Evolutionary conservation across 2,329 filamentous ascomycete genomes (phyloP), one percentile per base, ranked within the genome.

Genomic region (Cercospora brassicicola): DNA sequence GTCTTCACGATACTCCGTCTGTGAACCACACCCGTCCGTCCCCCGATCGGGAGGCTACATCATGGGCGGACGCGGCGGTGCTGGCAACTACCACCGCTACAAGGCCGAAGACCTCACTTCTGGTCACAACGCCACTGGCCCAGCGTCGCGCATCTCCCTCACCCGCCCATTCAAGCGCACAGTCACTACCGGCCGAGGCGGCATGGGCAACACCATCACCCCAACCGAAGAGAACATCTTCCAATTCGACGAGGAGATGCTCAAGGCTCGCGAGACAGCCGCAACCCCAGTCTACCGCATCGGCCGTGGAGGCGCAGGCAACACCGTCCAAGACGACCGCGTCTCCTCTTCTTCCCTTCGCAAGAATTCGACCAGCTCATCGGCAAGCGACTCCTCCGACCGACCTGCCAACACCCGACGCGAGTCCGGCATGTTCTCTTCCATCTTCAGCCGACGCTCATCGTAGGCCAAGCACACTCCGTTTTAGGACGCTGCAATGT

Each of bases 201-300:
- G 87, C 67, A 85, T 85, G 13, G 87, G 86, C 74, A 89, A 89
- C 76, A 84, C 86, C 67, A 82, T 82, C 83, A 74, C 79, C 84
- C 62, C 84, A 68, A 77, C 78, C 67, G 79, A 89, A 73, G 83
- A 86, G 48, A 83, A 85, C 74, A 88, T 89, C 77, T 89, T 89
- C 83, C 86, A 84, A 78, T 91, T 91, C 79, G 88, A 90, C 78
- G 88, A 90, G 80, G 88, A 90, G 75, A 83, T 90, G 62, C 83
- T 87, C 72, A 84, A 84, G 67, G 80, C 86, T 70, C 82, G 84
- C 66, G 81, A 84, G 57, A 66, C 63, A 53, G 70, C 71, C 28
- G 56, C 51, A 11, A 86, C 87, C 2, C 88, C 88, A 18, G 84
- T 89, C 69, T 89, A 88, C 82, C 86, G 88, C 76, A 85, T 89